These are phyloP conservation scores for Boletus huronensis DNA, from an alignment of 768 basidiomycete species.

Conservation along the genomic window DNA sequence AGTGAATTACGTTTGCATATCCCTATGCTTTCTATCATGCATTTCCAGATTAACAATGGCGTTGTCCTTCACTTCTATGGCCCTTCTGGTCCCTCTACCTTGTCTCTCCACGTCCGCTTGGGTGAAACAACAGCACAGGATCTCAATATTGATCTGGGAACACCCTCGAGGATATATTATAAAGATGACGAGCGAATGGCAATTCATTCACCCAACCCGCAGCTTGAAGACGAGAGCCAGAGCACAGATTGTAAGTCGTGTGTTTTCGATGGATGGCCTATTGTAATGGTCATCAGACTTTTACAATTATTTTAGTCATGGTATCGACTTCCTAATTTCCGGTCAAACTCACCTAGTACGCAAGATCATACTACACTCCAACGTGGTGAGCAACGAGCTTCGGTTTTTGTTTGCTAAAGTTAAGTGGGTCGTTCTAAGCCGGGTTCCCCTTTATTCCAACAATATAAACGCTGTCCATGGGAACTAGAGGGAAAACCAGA, in stretches of 20 bases:
- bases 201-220: constrained; percentile 58
- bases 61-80: constrained; percentile 68
- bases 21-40: neutral
- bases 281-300: constrained; percentile 54
- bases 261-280: neutral
- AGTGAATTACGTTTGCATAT: neutral
- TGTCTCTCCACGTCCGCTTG: constrained; percentile 56
- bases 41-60: constrained; percentile 63
- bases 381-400: constrained; percentile 57
- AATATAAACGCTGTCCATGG: constrained; percentile 91
- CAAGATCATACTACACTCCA: constrained; percentile 87
- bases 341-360: constrained; percentile 66
- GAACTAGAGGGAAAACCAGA: constrained; percentile 76
- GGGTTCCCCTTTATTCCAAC: constrained; percentile 84
- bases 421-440: constrained; percentile 46
- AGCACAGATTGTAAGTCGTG: constrained; percentile 49
- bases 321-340: constrained; percentile 82
- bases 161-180: constrained; percentile 73
- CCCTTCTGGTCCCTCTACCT: constrained; percentile 35
- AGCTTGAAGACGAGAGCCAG: constrained; percentile 43
- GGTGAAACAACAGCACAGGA: constrained; percentile 83
- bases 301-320: constrained; percentile 92
- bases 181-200: constrained; percentile 89
- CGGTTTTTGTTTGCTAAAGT: neutral
- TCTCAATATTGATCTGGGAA: constrained; percentile 71